Evolutionary conservation across 805 yeast genomes (phyloP).

Genomic region (Suhomyces prunicola): DNA sequence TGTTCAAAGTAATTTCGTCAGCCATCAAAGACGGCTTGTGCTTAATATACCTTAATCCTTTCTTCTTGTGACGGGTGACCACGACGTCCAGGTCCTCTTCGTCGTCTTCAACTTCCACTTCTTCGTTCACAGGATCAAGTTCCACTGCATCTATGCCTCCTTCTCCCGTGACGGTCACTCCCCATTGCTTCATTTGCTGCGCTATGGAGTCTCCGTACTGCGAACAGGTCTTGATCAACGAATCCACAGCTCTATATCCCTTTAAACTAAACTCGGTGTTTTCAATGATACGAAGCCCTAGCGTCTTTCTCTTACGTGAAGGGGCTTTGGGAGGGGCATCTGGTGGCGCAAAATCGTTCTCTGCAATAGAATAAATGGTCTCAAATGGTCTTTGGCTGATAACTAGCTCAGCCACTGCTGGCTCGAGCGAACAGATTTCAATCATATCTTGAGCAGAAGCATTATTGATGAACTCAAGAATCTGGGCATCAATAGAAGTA

Average conservation of each 20-base stretch:
- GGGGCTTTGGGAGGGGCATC: conserved; percentile 24
- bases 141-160: conserved; percentile 70
- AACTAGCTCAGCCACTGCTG: conserved; percentile 60
- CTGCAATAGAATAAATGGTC: conserved; percentile 56
- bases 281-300: conserved; percentile 74
- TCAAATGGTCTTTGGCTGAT: conserved; percentile 69
- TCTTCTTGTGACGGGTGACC: conserved; percentile 17
- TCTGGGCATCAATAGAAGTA: conserved; percentile 57
- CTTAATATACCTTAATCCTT: conserved; percentile 47
- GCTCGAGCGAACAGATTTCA: conserved; percentile 73
- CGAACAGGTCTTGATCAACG: conserved; percentile 81
- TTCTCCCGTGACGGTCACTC: conserved; percentile 67
- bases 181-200: conserved; percentile 79
- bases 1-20: conserved; percentile 65
- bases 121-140: conserved; percentile 32
- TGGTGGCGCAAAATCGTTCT: conserved; percentile 46
- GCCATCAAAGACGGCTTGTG: conserved; percentile 71
- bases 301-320: conserved; percentile 41
- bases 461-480: conserved; percentile 73
- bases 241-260: conserved; percentile 93
- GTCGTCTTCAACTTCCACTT: conserved; percentile 15
- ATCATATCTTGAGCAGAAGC: conserved; percentile 73
- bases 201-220: conserved; percentile 70
- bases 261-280: conserved; percentile 65
- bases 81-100: conserved; percentile 36